phyloP scores from a whole-genome alignment of 345 rosid species.

The Excoecaria cochinchinensis region DNA sequence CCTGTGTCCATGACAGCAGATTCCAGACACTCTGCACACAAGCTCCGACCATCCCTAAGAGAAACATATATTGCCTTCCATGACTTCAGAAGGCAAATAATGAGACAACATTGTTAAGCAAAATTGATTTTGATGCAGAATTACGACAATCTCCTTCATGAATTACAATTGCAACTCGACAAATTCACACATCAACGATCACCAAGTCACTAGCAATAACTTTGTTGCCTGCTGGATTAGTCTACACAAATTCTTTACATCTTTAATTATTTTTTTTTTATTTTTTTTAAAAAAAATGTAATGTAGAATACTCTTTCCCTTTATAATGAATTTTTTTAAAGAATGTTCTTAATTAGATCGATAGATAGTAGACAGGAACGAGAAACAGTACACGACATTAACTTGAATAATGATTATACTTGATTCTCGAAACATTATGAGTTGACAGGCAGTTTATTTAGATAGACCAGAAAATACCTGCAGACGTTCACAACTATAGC shows the following conservation, averaged over 20 bases:
- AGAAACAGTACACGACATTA: not conserved
- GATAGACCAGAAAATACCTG: constrained; percentile 54
- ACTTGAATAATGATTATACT: not conserved
- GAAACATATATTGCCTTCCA: constrained; percentile 57
- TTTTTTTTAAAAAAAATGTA: no score
- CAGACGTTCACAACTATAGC: constrained; percentile 94
- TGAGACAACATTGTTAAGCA: not conserved
- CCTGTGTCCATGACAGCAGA: constrained; percentile 93
- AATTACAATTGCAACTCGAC: no score
- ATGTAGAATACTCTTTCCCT: no score
- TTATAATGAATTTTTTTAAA: no score
- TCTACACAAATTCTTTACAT: no score
- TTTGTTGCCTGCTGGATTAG: no score
- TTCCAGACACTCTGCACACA: constrained; percentile 92
- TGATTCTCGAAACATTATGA: not conserved
- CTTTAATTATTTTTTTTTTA: no score
- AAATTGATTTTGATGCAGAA: no score
- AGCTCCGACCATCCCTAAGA: constrained; percentile 78
- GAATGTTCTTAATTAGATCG: no score
- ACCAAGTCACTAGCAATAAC: no score
- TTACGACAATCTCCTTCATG: no score
- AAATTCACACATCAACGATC: no score
- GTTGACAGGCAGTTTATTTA: not conserved
- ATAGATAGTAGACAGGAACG: not conserved
- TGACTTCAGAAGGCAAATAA: constrained; percentile 40